These are phyloP conservation scores for Parachlorella kessleri DNA, from an alignment of 139 green algal species.

Conservation along the genomic window DNA sequence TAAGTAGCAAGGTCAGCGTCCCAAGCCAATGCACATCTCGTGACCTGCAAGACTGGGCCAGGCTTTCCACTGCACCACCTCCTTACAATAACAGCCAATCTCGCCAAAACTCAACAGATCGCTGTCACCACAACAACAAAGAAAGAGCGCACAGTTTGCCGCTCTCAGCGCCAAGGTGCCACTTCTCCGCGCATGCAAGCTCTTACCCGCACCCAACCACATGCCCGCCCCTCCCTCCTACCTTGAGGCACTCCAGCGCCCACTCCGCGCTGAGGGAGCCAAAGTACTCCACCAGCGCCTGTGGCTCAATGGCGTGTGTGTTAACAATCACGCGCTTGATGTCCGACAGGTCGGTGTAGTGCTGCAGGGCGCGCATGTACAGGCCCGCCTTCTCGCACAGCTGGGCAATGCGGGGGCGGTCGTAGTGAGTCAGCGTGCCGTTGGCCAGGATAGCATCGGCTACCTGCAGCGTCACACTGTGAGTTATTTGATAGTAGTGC, in stretches of 20 bases:
- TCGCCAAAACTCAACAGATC: no score
- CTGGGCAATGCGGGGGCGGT: conserved; percentile 96
- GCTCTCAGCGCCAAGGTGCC: no score
- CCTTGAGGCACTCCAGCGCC: conserved; percentile 76
- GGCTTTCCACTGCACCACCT: not conserved
- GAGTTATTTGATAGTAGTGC: no score
- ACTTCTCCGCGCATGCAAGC: no score
- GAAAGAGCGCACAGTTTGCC: no score
- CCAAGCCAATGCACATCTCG: no score
- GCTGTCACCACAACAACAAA: no score
- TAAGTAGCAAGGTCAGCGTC: no score
- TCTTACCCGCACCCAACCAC: no score
- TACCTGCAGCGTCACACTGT: conserved; percentile 59
- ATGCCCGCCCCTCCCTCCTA: no score
- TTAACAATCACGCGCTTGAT: conserved; percentile 98
- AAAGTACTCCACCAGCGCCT: conserved; percentile 94
- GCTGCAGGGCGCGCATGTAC: conserved; percentile 98
- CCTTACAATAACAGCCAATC: not conserved
- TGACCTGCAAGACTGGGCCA: no score
- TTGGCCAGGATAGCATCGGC: conserved; percentile 98
- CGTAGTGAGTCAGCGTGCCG: conserved; percentile 95
- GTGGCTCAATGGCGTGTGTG: conserved; percentile 96
- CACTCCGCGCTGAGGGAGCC: conserved; percentile 81
- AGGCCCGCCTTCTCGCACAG: conserved; percentile 99
- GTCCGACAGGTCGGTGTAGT: conserved; percentile 98